Evolutionary conservation across 202 grass and related monocot species (phyloP).

Genomic region (Setaria viridis): DNA sequence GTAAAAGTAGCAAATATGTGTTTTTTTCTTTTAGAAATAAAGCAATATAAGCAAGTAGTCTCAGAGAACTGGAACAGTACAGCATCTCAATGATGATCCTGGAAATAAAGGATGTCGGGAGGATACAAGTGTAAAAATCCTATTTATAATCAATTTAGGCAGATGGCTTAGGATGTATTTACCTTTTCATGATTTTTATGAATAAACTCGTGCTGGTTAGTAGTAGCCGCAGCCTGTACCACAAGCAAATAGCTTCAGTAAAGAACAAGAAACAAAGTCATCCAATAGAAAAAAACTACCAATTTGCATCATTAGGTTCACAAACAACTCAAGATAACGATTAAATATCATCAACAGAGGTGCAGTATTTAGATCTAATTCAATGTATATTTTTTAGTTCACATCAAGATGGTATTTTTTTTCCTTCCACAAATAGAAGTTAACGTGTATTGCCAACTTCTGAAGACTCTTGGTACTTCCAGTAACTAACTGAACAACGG

Average conservation of each 20-base stretch:
- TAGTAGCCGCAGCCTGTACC: slow-evolving; percentile 55
- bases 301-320: slow-evolving; percentile 22
- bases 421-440: neutral
- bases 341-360: slow-evolving; percentile 11
- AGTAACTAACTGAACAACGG: neutral
- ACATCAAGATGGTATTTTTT: neutral
- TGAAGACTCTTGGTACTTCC: neutral
- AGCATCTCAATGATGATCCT: slow-evolving; percentile 12
- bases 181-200: slow-evolving; percentile 92
- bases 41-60: slow-evolving; percentile 24
- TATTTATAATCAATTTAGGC: slow-evolving; percentile 9
- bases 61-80: slow-evolving; percentile 21
- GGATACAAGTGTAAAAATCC: neutral
- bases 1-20: neutral
- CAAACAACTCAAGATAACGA: slow-evolving; percentile 24
- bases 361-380: slow-evolving; percentile 3
- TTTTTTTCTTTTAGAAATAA: slow-evolving; percentile 6
- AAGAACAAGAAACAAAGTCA: neutral
- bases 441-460: slow-evolving; percentile 12
- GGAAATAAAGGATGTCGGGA: slow-evolving; percentile 19
- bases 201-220: slow-evolving; percentile 61
- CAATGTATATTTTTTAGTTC: slow-evolving; percentile 3
- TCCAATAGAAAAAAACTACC: neutral
- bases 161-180: slow-evolving; percentile 29
- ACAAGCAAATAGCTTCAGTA: slow-evolving; percentile 39